These are phyloP conservation scores for Microbotryum violaceum DNA, from an alignment of 1,284 basidiomycete species.

Conservation along the genomic window DNA sequence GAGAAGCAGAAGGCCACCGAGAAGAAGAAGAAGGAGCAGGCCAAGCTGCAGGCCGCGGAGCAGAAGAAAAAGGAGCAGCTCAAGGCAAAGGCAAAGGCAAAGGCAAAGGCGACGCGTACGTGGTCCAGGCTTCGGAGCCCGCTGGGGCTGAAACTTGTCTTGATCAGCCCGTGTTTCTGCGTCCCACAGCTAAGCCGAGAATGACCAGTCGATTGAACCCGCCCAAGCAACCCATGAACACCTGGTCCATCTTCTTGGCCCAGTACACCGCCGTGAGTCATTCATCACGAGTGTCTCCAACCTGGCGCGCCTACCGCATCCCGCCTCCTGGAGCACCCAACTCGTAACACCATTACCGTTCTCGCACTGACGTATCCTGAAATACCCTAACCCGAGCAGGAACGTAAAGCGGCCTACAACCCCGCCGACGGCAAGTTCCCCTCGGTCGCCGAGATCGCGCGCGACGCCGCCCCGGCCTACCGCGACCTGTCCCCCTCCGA, in stretches of 20 bases:
- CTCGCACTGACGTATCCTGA: neutral
- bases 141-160: neutral
- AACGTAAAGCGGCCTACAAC: neutral
- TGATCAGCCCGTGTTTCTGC: neutral
- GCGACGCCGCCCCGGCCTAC: conserved; percentile 15
- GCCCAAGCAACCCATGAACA: conserved; percentile 19
- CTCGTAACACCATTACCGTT: neutral
- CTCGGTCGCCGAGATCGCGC: neutral
- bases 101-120: conserved; percentile 7
- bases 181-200: conserved; percentile 2
- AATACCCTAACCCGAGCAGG: neutral
- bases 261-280: conserved; percentile 18
- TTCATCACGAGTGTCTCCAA: neutral
- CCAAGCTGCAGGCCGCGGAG: conserved; percentile 5
- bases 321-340: no score
- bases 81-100: conserved; percentile 15
- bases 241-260: conserved; percentile 21
- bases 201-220: conserved; percentile 7
- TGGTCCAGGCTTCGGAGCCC: neutral
- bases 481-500: neutral
- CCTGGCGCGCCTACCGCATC: neutral
- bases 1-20: neutral
- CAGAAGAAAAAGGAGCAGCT: conserved; percentile 8
- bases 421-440: conserved; percentile 14
- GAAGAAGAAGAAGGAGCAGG: neutral